Percentiles rank a stretch among this genome's conserved stretches.
Evolutionary conservation across 192 early-diverging fungal species (phyloP).

Genomic region (Ramicandelaber brevisporus): DNA sequence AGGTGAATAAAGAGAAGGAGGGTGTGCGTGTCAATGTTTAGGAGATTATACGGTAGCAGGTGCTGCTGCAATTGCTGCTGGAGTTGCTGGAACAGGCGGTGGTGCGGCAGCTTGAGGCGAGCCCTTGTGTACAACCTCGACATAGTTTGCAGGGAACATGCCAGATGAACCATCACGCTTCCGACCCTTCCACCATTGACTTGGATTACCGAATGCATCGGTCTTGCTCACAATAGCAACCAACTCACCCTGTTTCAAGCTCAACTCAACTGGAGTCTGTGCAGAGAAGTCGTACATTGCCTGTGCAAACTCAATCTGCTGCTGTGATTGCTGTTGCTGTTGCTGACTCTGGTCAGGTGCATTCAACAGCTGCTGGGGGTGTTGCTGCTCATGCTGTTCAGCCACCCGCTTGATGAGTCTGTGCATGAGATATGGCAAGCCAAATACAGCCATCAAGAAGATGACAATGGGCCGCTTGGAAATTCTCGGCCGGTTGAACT

Average conservation of each 20-base stretch:
- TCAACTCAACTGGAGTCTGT: constrained; percentile 54
- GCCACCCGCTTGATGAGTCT: constrained; percentile 58
- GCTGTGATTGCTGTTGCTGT: constrained; percentile 11
- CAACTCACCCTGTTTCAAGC: constrained; percentile 62
- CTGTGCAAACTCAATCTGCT: constrained; percentile 61
- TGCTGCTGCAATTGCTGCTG: too few relatives aligned
- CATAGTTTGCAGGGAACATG: constrained; percentile 78
- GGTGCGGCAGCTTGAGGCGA: too few relatives aligned
- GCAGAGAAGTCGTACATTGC: constrained; percentile 66
- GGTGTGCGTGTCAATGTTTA: too few relatives aligned
- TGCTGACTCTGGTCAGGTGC: constrained; percentile 8
- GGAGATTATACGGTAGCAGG: too few relatives aligned
- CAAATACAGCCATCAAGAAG: constrained; percentile 66
- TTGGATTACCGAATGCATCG: constrained; percentile 45
- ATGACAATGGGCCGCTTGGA: constrained; percentile 49
- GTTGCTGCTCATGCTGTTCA: constrained; percentile 13
- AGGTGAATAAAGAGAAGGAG: too few relatives aligned
- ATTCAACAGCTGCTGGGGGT: constrained; percentile 10
- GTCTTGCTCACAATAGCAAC: constrained; percentile 68
- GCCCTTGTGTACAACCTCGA: too few relatives aligned
- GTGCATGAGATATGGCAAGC: constrained; percentile 78
- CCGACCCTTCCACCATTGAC: constrained; percentile 81
- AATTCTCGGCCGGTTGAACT: constrained; percentile 34
- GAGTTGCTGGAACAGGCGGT: too few relatives aligned
- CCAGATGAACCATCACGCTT: constrained; percentile 60